Evolutionary conservation across 2,329 filamentous ascomycete species (phyloP).

Genomic region (Didymella sp.): DNA sequence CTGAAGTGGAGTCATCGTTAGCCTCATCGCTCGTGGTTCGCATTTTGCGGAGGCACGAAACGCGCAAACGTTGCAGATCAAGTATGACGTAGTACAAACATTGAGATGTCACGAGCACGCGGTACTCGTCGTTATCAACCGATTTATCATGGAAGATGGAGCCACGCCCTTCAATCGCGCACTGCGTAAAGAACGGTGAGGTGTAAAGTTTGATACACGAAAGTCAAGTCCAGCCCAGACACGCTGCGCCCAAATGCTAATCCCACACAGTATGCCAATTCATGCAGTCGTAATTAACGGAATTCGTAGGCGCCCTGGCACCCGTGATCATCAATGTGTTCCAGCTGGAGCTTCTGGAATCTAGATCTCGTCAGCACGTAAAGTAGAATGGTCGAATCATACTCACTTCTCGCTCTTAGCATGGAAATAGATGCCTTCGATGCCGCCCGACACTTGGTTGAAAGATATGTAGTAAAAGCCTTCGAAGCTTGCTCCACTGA

Average conservation of each 20-base stretch:
- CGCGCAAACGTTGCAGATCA: conserved; percentile 1
- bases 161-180: conserved; percentile 34
- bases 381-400: not conserved
- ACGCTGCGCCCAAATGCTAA: conserved; percentile 41
- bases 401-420: conserved; percentile 95
- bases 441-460: conserved; percentile 84
- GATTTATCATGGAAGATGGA: conserved; percentile 17
- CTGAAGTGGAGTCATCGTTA: conserved; percentile 41
- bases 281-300: conserved; percentile 62
- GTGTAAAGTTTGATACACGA: conserved; percentile 37
- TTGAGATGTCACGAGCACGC: not conserved
- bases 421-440: conserved; percentile 97
- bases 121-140: not conserved
- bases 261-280: conserved; percentile 31
- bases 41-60: conserved; percentile 9
- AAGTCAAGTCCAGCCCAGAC: conserved; percentile 28
- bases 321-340: conserved; percentile 83
- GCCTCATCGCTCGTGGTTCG: conserved; percentile 18
- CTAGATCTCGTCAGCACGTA: conserved; percentile 55
- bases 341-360: conserved; percentile 90
- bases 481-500: conserved; percentile 94
- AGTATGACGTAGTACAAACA: conserved; percentile 5
- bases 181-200: conserved; percentile 39
- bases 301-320: conserved; percentile 91
- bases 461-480: conserved; percentile 99